A percentile compares a stretch with the other conserved stretches of the same genome.
Evolutionary conservation across 108 stramenopile species (phyloP).

Genomic region (Nitzschia sp.): DNA sequence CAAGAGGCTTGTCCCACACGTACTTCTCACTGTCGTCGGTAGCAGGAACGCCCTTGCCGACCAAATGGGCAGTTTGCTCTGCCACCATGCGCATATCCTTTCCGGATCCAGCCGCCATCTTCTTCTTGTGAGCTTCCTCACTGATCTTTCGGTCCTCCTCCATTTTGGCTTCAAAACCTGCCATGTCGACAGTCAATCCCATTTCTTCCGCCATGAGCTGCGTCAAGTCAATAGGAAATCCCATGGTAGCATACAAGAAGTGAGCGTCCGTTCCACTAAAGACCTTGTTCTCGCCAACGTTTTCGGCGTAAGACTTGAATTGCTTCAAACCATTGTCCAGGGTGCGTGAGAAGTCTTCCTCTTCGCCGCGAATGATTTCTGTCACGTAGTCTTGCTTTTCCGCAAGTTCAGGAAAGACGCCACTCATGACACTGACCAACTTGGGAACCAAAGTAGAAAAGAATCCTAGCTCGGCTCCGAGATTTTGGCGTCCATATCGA

Average conservation of each 20-base stretch:
- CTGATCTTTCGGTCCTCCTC: conserved; percentile 84
- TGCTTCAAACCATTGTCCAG: conserved; percentile 93
- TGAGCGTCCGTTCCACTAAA: conserved; percentile 94
- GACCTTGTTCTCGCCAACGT: conserved; percentile 58
- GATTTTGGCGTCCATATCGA: conserved; percentile 93
- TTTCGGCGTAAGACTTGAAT: conserved; percentile 89
- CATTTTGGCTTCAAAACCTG: conserved; percentile 91
- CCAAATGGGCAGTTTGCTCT: conserved; percentile 94
- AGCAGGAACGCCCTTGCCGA: conserved; percentile 60
- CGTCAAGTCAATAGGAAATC: conserved; percentile 98
- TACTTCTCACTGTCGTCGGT: conserved; percentile 93
- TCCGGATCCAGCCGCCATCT: conserved; percentile 86
- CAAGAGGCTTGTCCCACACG: conserved; percentile 81
- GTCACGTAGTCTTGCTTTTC: conserved; percentile 81
- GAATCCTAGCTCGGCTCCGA: conserved; percentile 94
- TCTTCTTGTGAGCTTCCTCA: conserved; percentile 68
- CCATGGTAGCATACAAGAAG: conserved; percentile 96
- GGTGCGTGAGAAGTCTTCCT: conserved; percentile 93
- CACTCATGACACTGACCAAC: conserved; percentile 88
- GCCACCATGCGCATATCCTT: conserved; percentile 97
- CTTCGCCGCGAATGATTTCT: conserved; percentile 92
- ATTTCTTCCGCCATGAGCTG: conserved; percentile 98
- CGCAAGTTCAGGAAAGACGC: conserved; percentile 91
- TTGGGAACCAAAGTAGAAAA: conserved; percentile 91
- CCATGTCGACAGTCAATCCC: conserved; percentile 91